Base-by-base conservation (phyloP, 805 yeast genomes). In the Metschnikowia baotianmanensis region DNA sequence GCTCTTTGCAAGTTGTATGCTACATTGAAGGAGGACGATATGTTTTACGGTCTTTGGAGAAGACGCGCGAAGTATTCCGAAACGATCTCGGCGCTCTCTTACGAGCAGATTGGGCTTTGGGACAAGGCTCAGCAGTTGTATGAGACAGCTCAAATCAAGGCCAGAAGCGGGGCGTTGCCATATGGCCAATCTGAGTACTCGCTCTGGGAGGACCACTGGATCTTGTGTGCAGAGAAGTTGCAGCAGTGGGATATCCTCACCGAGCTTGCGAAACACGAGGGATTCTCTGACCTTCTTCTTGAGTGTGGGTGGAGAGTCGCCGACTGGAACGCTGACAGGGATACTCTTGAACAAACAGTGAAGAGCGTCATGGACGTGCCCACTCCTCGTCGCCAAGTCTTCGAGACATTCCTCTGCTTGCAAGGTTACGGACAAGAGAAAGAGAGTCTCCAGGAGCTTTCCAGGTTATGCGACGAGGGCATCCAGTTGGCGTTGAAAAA, bases 251-350 rank as follows among this genome's bases (percentile, higher is more conserved):
- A 93, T 57, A 83, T 93, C 34, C 70, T 93, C 44, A 91, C 99
- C 0, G 99, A 93, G 55, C 71, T 95, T 22, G 97, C 99, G 2
- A 89, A 91, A 53, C 98, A 95, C 57, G 99, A 95, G 69, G 97
- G 97, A 0, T 95, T 91, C 59, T 89, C 97, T 0, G 99, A 93
- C 56, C 71, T 93, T 49, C 67, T 95, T 19, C 70, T 93, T n/a
- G 99, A 93, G 61, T 95, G 99, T 74, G 99, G 98, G 27, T 93
- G 99, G 99, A 76, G 99, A 56, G 95, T 93, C 28, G 97, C 99
- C 6, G 98, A 93, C 57, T 93, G 99, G 99, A 83, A 83, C 45
- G 82, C 95, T 7, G 99, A 95, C 56, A 77, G 90, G 48, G 98
- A 91, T 50, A 93, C 98, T 0, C 69, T 93, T 27, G 97, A 90